Evolutionary conservation across 164 flowering plant species (phyloP), one percentile per base, ranked within the genome.

Genomic region (Magnolia officinalis): DNA sequence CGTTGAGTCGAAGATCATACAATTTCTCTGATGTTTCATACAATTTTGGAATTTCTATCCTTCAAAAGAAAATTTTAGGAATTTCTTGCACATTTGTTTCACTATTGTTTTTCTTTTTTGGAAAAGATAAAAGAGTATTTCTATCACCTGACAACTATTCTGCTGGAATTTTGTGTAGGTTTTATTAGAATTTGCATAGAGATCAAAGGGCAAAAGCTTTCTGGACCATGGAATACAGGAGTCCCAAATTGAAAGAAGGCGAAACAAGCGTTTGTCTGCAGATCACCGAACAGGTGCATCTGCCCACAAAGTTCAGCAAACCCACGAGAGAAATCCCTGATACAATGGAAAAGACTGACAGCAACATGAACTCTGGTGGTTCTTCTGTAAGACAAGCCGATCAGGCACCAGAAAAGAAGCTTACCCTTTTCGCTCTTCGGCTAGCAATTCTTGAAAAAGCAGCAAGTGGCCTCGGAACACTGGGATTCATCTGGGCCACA

Each of bases 401-500:
- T 8, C 77, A 74, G 10, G 99, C 92, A 19, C 99, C 99, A 1
- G 99, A 96, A 71, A 87, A 89, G 85, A 88, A 89, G 80, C 90
- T 95, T 18, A 95, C 98, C 0, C 87, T 95, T 45, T 91, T 95
- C 59, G 98, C 98, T 51, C 94, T 95, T 14, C 86, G 91, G 50
- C 90, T 95, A 0, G 96, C 97, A 0, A 79, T 91, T 63, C 88
- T 95, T 5, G 97, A 95, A 77, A 95, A 96, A 78, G 73, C 91
- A 59, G 99, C 98, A 1, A 91, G 92, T n/a, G 87, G 97, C 6
- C 73, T 94, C 2, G 99, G 99, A 70, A 83, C 99, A 10, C 86
- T 96, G 0, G 98, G 98, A 0, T 96, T 94, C 83, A 90, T 96
- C 77, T 96, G 99, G 98, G 98, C 98, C 45, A 96, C 99, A 0